Base-by-base conservation (phyloP, 2,329 filamentous ascomycete species). In the Fusarium verticillioides region DNA sequence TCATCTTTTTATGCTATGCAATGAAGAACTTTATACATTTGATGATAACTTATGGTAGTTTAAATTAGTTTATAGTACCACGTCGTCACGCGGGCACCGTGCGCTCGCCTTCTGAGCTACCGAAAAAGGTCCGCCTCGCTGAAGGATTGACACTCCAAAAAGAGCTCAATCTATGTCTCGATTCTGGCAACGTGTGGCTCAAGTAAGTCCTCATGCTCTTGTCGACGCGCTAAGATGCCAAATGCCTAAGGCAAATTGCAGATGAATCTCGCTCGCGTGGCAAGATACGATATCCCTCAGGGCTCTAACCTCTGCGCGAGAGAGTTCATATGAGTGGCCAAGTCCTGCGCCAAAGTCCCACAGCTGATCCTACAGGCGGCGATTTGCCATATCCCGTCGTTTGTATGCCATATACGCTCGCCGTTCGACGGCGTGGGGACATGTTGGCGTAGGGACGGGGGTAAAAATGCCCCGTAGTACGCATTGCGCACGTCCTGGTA, bases 1-100 rank as follows among this genome's bases (percentile, higher is more conserved):
- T 19, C 16, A 12, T 0, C 10, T 12, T 1, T 26, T 26, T 26
- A 19, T 19, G 1, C 16, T 26, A 19, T 0, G 6, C 11, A 12
- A 44, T 44, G 5, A 44, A 13, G 7, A 26, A 4, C 3, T 26
- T 44, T 44, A 7, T 4, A 7, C 26, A 44, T 7, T 4, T 44
- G 26, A 26, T 11, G 7, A 3, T 6, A 19, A 1, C 3, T 19
- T 9, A 13, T 26, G 10, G 11, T 44, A 26, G 6, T 9, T 26
- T 19, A 19, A 16, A 44, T 10, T 26, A 44, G 23, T 26, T 12
- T 19, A 13, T 19, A 4, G 23, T 12, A 12, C 11, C 11, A 6
- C 13, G 0, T 23, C 23, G 4, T 13, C n/a, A 18, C n/a, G 4
- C 11, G 4, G 10, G 2, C 15, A 44, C 15, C 7, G 1, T 44